Evolutionary conservation across 768 basidiomycete genomes (phyloP), one percentile per base, ranked within the genome.

Genomic region (Cystobasidium ongulense): DNA sequence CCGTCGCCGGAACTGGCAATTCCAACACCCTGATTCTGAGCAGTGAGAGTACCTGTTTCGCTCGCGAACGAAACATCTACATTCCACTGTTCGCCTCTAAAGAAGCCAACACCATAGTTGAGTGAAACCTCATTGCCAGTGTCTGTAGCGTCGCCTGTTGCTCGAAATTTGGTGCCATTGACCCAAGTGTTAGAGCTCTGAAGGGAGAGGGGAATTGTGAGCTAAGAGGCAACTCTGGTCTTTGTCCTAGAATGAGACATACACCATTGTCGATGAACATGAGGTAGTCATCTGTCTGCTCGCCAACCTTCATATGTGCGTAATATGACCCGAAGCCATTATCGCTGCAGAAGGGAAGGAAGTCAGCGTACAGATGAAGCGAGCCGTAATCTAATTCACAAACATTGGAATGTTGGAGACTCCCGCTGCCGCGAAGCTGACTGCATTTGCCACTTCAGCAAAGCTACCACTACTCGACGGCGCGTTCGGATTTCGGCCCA

Each of bases 131-230:
- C 13, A 36, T 39, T 36, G 21, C 68, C 68, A 5, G 68, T 71
- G 36, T 71, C 38, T 27, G 35, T 36, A 10, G 68, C 52, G 38
- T 71, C 36, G 7, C 27, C 33, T 35, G 35, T 43, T 33, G 63
- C 31, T 11, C 31, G 7, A n/a, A 71, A 57, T 59, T 59, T 35
- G 23, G 65, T 67, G 11, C 39, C 65, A 38, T 59, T 59, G 3
- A 71, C 68, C 68, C 68, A 71, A 5, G 68, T 71, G 35, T 39
- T 71, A 13, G 68, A 54, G 38, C 68, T 71, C 68, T 71, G 36
- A 17, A 50, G 27, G 31, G 17, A 13, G 15, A 29, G 27, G 10
- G 8, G n/a, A 29, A 18, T 23, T 64, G n/a, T 11, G 38, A 43
- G 3, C 23, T 1, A 43, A 50, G 7, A n/a, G 27, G 25, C 38